These are phyloP conservation scores for Bassia scoparia DNA, from an alignment of 148 eudicot species.

Conservation along the genomic window DNA sequence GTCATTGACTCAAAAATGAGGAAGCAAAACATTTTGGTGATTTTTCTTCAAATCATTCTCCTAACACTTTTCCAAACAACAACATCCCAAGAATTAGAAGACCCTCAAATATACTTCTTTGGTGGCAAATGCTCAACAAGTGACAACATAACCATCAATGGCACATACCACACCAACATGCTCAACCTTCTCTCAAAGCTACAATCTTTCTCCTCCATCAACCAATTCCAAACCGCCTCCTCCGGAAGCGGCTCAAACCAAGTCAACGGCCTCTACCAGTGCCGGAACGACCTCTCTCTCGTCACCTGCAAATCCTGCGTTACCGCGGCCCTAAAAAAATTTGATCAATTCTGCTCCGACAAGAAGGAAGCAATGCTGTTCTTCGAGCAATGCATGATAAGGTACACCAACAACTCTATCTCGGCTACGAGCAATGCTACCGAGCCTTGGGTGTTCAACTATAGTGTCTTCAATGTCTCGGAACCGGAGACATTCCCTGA, in stretches of 20 bases:
- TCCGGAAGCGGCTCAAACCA: background rate
- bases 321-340: no score
- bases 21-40: background rate
- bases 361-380: background rate
- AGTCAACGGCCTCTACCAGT: constrained; percentile 26
- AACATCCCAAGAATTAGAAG: constrained; percentile 3
- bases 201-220: background rate
- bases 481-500: background rate
- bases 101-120: background rate
- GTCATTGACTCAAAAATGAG: background rate
- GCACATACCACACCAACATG: constrained; percentile 24
- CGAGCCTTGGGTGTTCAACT: background rate
- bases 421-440: background rate
- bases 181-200: constrained; percentile 9
- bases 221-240: constrained; percentile 8
- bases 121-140: background rate
- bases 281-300: constrained; percentile 22
- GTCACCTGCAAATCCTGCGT: constrained; percentile 5
- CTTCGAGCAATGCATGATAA: background rate
- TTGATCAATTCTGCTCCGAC: background rate
- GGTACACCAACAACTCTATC: background rate
- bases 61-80: background rate
- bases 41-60: background rate
- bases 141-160: background rate
- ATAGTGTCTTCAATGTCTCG: background rate